A percentile compares a stretch with the other conserved stretches of the same genome.
Evolutionary conservation across 345 rosid species (phyloP).

Genomic region (Kandelia obovata): DNA sequence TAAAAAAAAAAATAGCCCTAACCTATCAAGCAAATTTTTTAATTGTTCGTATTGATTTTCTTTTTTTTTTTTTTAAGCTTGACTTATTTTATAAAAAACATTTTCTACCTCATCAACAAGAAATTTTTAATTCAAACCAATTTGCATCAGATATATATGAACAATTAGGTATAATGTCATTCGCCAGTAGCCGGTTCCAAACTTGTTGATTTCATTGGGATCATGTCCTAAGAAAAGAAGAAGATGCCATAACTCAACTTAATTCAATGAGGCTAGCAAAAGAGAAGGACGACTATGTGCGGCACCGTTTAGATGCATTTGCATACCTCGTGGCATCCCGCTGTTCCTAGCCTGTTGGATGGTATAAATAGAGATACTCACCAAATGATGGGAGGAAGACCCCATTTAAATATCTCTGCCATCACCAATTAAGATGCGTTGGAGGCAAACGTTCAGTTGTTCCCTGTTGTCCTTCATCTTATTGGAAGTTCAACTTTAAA

Average conservation of each 20-base stretch:
- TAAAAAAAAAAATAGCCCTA: too few species aligned
- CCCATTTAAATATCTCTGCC: constrained; percentile 61
- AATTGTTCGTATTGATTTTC: too few species aligned
- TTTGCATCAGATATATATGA: too few species aligned
- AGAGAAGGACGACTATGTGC: constrained; percentile 76
- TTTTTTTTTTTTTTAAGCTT: too few species aligned
- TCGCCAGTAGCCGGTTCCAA: constrained; percentile 58
- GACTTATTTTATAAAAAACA: too few species aligned
- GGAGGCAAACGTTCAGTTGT: constrained; percentile 60
- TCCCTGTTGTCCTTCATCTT: constrained; percentile 85
- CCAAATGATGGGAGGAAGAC: constrained; percentile 78
- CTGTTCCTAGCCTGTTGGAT: constrained; percentile 68
- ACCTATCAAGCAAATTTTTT: too few species aligned
- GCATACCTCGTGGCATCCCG: constrained; percentile 62
- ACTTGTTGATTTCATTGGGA: constrained; percentile 83
- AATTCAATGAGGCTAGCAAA: constrained; percentile 83
- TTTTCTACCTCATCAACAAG: too few species aligned
- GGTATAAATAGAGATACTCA: constrained; percentile 68
- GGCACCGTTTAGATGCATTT: constrained; percentile 68
- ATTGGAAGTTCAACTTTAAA: constrained; percentile 76
- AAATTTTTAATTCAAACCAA: too few species aligned
- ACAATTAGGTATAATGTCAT: background rate
- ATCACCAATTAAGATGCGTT: constrained; percentile 53
- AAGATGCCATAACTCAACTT: constrained; percentile 92
- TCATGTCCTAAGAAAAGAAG: constrained; percentile 84